These are phyloP conservation scores for Wallacemonas sp. DNA, from an alignment of 208 protist species.

Conservation along the genomic window DNA sequence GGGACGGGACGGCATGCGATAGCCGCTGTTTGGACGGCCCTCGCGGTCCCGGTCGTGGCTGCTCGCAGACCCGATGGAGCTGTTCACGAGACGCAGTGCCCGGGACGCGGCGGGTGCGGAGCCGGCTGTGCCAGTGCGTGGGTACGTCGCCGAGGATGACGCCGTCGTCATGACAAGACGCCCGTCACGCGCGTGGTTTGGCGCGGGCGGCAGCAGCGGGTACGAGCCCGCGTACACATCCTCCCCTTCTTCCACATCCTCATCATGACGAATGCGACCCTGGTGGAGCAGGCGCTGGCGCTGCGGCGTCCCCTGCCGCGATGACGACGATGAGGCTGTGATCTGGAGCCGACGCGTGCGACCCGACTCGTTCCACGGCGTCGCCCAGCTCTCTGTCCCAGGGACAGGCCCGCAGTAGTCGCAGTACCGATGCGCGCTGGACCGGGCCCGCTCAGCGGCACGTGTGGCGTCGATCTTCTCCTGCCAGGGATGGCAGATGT, in stretches of 20 bases:
- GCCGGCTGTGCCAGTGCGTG: background rate
- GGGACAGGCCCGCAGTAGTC: conserved; percentile 13
- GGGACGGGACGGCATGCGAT: conserved; percentile 7
- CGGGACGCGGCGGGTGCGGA: background rate
- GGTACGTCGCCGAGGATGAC: background rate
- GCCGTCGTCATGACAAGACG: background rate
- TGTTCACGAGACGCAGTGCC: conserved; percentile 9
- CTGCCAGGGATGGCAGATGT: conserved; percentile 15
- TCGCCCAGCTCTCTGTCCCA: conserved; percentile 6
- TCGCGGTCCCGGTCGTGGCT: background rate
- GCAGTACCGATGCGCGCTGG: conserved; percentile 12
- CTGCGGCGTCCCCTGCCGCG: background rate
- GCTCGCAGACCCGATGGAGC: background rate
- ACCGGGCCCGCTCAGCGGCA: background rate
- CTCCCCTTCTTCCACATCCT: background rate
- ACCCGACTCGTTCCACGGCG: conserved; percentile 1
- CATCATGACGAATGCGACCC: background rate
- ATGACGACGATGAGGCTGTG: background rate
- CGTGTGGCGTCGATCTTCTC: conserved; percentile 5
- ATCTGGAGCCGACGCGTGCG: background rate
- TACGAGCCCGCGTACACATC: background rate
- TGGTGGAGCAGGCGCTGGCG: conserved; percentile 7
- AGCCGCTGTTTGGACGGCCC: conserved; percentile 7
- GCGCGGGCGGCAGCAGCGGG: background rate
- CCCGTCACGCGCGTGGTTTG: background rate